These are phyloP conservation scores for Verticillium isaacii DNA, from an alignment of 2,329 filamentous ascomycete genomes.

Conservation along the genomic window DNA sequence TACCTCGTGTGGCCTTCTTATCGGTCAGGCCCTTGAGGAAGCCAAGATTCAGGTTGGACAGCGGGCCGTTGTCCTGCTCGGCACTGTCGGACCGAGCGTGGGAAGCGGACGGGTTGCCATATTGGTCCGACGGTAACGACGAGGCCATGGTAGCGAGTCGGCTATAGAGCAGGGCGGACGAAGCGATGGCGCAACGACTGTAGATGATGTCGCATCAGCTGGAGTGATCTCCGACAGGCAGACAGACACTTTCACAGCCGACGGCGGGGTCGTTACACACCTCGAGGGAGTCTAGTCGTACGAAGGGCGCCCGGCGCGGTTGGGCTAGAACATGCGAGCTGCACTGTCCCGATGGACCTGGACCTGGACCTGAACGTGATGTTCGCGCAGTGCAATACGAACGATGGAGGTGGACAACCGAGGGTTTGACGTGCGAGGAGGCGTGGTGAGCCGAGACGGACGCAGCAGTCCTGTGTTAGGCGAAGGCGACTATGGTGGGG, in stretches of 20 bases:
- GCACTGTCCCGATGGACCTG: neutral
- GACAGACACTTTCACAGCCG: neutral
- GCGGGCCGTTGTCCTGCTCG: conserved; percentile 30
- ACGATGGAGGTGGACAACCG: neutral
- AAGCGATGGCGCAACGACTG: neutral
- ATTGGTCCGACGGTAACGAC: conserved; percentile 39
- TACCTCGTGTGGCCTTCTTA: conserved; percentile 76
- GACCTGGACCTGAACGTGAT: neutral
- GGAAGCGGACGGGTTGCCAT: conserved; percentile 17
- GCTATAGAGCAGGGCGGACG: neutral
- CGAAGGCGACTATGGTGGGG: neutral
- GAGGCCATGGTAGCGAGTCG: conserved; percentile 31
- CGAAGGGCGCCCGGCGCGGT: neutral
- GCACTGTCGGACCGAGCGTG: conserved; percentile 16
- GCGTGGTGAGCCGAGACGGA: neutral
- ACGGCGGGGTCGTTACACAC: neutral
- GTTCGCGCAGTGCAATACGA: neutral
- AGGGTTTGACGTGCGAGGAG: neutral
- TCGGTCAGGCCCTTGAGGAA: conserved; percentile 66
- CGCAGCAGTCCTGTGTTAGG: neutral
- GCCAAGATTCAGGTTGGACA: conserved; percentile 45
- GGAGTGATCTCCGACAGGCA: neutral
- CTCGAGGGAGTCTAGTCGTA: neutral
- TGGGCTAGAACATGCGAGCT: neutral
- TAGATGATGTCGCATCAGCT: neutral